Evolutionary conservation across 805 yeast genomes (phyloP).

Genomic region (Lipomyces orientalis): DNA sequence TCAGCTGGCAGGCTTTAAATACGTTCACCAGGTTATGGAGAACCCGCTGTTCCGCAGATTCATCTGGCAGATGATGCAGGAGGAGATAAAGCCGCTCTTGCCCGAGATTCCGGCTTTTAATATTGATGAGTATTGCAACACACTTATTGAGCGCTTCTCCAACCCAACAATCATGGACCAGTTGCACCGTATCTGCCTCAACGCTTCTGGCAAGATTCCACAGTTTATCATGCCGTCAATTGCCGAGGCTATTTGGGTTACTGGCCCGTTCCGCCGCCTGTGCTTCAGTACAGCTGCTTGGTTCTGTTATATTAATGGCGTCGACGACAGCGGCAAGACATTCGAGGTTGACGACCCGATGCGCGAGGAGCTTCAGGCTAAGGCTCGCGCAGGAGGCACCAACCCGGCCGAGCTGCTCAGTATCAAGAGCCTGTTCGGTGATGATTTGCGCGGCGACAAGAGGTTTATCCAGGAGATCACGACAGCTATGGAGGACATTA

Average conservation of each 20-base stretch:
- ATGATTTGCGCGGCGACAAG: slow-evolving; percentile 10
- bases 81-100: slow-evolving; percentile 7
- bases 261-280: slow-evolving; percentile 14
- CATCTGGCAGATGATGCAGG: slow-evolving; percentile 10
- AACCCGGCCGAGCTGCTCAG: slow-evolving; percentile 12
- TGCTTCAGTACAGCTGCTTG: slow-evolving; percentile 10
- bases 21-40: slow-evolving; percentile 10
- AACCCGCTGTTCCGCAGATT: slow-evolving; percentile 10
- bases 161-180: slow-evolving; percentile 11
- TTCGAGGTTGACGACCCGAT: slow-evolving; percentile 9
- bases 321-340: slow-evolving; percentile 11
- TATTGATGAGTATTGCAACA: slow-evolving; percentile 9
- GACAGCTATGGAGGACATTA: slow-evolving; percentile 9
- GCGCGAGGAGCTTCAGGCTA: slow-evolving; percentile 12
- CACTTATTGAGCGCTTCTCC: slow-evolving; percentile 8
- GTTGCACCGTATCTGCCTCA: slow-evolving; percentile 9
- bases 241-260: slow-evolving; percentile 11
- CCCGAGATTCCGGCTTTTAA: slow-evolving; percentile 8
- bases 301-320: slow-evolving; percentile 9
- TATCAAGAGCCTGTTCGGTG: slow-evolving; percentile 10
- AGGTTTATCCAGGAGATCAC: slow-evolving; percentile 10
- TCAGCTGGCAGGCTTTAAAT: slow-evolving; percentile 9
- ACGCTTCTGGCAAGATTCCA: slow-evolving; percentile 7
- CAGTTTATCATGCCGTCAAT: slow-evolving; percentile 11
- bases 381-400: slow-evolving; percentile 12